These are phyloP conservation scores for Trametes coccinea DNA, from an alignment of 768 basidiomycete genomes.

Conservation along the genomic window DNA sequence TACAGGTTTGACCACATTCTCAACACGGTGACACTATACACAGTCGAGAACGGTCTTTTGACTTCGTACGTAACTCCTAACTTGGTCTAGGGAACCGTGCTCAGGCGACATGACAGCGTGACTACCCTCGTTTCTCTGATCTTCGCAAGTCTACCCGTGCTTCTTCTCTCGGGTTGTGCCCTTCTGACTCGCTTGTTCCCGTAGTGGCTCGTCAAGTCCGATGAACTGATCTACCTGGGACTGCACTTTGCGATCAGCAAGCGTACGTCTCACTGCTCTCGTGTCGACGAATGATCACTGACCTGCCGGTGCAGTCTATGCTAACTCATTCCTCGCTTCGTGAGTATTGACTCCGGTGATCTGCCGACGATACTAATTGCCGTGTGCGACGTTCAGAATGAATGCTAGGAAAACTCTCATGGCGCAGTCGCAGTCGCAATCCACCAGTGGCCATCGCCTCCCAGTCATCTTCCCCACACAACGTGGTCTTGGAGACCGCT, in stretches of 20 bases:
- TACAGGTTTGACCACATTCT: constrained; percentile 29
- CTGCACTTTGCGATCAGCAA: constrained; percentile 34
- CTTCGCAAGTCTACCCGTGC: constrained; percentile 24
- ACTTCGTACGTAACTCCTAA: constrained; percentile 22
- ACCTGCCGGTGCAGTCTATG: constrained; percentile 26
- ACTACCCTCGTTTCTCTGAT: constrained; percentile 26
- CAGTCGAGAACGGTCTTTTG: constrained; percentile 31
- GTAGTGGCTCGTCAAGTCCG: constrained; percentile 29
- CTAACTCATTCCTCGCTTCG: constrained; percentile 32
- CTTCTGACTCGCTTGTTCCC: neutral
- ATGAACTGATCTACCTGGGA: constrained; percentile 30
- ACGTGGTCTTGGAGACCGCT: constrained; percentile 2
- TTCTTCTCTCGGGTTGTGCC: neutral
- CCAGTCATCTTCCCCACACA: constrained; percentile 18
- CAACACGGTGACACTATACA: constrained; percentile 30
- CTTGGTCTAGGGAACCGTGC: neutral
- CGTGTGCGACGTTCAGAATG: constrained; percentile 15
- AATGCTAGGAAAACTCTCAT: constrained; percentile 26
- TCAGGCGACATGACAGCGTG: constrained; percentile 17
- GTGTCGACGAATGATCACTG: too few species aligned
- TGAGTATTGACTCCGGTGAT: constrained; percentile 1
- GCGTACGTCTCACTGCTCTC: constrained; percentile 19
- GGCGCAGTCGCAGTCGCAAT: constrained; percentile 14
- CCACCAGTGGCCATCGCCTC: constrained; percentile 14
- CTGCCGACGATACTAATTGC: neutral